Percentiles rank a stretch among this genome's conserved stretches.
Evolutionary conservation across 1,284 basidiomycete genomes (phyloP).

Genomic region (Testicularia cyperi): DNA sequence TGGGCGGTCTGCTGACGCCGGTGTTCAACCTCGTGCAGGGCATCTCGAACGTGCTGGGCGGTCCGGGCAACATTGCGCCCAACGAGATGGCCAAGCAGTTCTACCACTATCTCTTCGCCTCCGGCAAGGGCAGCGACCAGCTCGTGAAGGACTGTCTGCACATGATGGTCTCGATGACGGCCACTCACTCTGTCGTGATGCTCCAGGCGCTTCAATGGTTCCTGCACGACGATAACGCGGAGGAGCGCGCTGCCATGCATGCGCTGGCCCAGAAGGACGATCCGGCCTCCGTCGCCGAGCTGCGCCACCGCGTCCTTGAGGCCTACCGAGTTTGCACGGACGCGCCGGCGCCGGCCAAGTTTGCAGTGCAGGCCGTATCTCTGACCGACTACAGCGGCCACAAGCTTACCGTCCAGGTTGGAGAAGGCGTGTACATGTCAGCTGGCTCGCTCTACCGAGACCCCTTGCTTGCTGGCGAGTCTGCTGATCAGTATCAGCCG

Average conservation of each 20-base stretch:
- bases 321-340: slow-evolving; percentile 30
- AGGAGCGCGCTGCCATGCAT: slow-evolving; percentile 19
- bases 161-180: slow-evolving; percentile 37
- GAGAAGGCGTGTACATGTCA: slow-evolving; percentile 34
- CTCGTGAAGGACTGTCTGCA: slow-evolving; percentile 28
- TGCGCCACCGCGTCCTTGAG: slow-evolving; percentile 31
- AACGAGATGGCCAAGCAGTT: slow-evolving; percentile 31
- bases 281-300: slow-evolving; percentile 14
- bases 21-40: slow-evolving; percentile 24
- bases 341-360: slow-evolving; percentile 25
- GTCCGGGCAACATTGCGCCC: slow-evolving; percentile 30
- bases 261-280: slow-evolving; percentile 20
- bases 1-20: slow-evolving; percentile 23
- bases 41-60: slow-evolving; percentile 35
- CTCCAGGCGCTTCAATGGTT: slow-evolving; percentile 36
- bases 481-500: slow-evolving; percentile 14
- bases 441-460: slow-evolving; percentile 31
- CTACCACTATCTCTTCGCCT: slow-evolving; percentile 27
- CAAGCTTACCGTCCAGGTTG: slow-evolving; percentile 18
- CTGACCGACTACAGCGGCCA: slow-evolving; percentile 16
- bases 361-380: slow-evolving; percentile 15
- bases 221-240: slow-evolving; percentile 18
- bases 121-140: slow-evolving; percentile 35
- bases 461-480: slow-evolving; percentile 17
- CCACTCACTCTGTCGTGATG: slow-evolving; percentile 29